Percentiles rank a stretch among this genome's conserved stretches.
These are phyloP conservation scores for Artemisia argyi DNA, from an alignment of 129 eudicot species.

Conservation along the genomic window DNA sequence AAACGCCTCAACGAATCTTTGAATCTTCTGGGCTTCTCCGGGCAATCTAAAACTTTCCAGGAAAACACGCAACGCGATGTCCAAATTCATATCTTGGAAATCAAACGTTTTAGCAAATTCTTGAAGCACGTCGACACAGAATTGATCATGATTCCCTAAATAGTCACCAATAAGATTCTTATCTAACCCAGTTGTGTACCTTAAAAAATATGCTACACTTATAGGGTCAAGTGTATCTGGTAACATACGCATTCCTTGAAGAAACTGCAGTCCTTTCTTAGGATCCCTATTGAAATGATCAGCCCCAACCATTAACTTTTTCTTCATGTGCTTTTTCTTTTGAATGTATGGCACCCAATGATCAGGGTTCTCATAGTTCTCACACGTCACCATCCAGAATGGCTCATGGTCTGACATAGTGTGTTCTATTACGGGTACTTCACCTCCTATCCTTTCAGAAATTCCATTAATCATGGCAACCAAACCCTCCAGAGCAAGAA, in stretches of 20 bases:
- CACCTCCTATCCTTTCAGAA: conserved; percentile 59
- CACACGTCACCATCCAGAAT: conserved; percentile 61
- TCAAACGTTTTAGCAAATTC: conserved; percentile 69
- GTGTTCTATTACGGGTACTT: conserved; percentile 34
- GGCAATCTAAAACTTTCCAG: conserved; percentile 74
- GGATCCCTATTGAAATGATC: conserved; percentile 79
- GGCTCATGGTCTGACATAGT: conserved; percentile 43
- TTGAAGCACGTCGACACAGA: conserved; percentile 66
- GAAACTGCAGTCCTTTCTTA: conserved; percentile 70
- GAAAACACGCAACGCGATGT: conserved; percentile 72
- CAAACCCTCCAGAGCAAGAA: conserved; percentile 69
- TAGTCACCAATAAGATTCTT: conserved; percentile 68
- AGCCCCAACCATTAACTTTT: conserved; percentile 59
- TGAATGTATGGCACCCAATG: conserved; percentile 66
- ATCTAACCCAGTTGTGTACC: conserved; percentile 64
- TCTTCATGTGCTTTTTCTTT: conserved; percentile 53
- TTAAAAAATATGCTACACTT: conserved; percentile 71
- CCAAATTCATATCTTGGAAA: conserved; percentile 69
- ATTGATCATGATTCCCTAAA: conserved; percentile 73
- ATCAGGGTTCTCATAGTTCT: conserved; percentile 46
- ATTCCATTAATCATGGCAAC: conserved; percentile 59
- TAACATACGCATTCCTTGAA: conserved; percentile 51
- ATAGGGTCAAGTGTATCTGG: conserved; percentile 52
- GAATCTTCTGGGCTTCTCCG: conserved; percentile 85
- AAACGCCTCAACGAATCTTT: conserved; percentile 74